Conservation (phyloP, 768 basidiomycete species). For the Amanita molliuscula region DNA sequence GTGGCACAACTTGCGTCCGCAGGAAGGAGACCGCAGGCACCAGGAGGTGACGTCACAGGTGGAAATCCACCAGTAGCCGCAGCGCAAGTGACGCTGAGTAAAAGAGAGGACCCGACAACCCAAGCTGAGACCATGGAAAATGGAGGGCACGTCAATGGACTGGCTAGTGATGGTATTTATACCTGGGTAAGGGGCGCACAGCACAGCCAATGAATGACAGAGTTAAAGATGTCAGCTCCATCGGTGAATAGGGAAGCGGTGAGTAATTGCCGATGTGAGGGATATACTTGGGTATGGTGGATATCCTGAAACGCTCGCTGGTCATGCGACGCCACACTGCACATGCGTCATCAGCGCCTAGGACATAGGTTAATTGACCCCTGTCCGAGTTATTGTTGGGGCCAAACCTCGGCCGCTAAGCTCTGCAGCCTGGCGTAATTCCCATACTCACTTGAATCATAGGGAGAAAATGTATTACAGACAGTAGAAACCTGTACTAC, state of each 20-base stretch:
- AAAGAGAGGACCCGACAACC: not conserved
- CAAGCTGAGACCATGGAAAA: not conserved
- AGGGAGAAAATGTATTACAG: too few relatives aligned
- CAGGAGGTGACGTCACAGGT: slow-evolving; percentile 7
- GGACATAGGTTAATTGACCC: not conserved
- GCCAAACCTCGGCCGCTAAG: too few relatives aligned
- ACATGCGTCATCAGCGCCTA: not conserved
- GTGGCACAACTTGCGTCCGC: slow-evolving; percentile 8
- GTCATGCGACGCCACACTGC: not conserved
- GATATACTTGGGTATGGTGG: not conserved
- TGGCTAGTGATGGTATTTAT: too few relatives aligned
- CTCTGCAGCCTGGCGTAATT: too few relatives aligned
- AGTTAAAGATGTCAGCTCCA: too few relatives aligned
- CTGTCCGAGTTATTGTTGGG: too few relatives aligned
- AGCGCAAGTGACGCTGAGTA: not conserved
- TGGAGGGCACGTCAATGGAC: too few relatives aligned
- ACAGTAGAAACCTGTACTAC: too few relatives aligned
- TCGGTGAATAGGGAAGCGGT: too few relatives aligned
- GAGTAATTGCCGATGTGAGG: not conserved
- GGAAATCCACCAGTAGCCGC: slow-evolving; percentile 9
- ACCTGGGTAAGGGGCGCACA: too few relatives aligned
- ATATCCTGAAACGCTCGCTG: not conserved
- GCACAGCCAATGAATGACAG: too few relatives aligned
- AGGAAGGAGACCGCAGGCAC: slow-evolving; percentile 8
- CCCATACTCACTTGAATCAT: too few relatives aligned